Conservation (phyloP, 1,139 yeast genomes). For the Debaryomycetaceae sp. region DNA sequence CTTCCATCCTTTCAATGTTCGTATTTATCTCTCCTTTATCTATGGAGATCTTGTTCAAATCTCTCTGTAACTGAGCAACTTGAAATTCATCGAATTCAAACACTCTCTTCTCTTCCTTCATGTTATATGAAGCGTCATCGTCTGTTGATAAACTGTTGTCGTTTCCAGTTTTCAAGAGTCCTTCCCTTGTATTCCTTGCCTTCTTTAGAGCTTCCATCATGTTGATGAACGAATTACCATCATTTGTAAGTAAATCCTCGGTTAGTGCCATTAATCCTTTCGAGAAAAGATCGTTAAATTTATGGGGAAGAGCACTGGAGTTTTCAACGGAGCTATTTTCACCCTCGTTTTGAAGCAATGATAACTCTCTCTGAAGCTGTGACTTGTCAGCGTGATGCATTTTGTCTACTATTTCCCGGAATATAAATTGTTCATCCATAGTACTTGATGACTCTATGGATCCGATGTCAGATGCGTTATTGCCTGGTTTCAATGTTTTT, state of each 20-base stretch:
- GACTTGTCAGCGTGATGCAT: constrained; percentile 26
- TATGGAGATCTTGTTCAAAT: background rate
- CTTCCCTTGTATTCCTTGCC: constrained; percentile 51
- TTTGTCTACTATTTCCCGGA: constrained; percentile 25
- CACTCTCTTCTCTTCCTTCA: background rate
- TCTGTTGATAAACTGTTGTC: constrained; percentile 7
- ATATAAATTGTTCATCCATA: background rate
- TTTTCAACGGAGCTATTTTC: constrained; percentile 16
- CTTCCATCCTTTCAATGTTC: constrained; percentile 11
- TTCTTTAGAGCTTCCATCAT: constrained; percentile 74
- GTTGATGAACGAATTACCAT: constrained; percentile 69
- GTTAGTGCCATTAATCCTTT: constrained; percentile 59
- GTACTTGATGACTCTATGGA: background rate
- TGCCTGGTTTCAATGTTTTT: constrained; percentile 10
- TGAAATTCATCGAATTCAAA: background rate
- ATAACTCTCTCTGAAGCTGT: constrained; percentile 26
- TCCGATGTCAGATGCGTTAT: background rate
- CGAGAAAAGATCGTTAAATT: constrained; percentile 18
- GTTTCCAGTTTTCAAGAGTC: constrained; percentile 19
- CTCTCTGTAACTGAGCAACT: background rate
- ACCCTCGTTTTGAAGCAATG: constrained; percentile 26
- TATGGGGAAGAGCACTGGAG: constrained; percentile 6
- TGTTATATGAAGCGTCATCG: constrained; percentile 11
- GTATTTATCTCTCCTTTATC: constrained; percentile 1
- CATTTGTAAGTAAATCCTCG: constrained; percentile 71